Evolutionary conservation across 2,329 filamentous ascomycete genomes (phyloP), one percentile per base, ranked within the genome.

Genomic region (Colletotrichum sojae): DNA sequence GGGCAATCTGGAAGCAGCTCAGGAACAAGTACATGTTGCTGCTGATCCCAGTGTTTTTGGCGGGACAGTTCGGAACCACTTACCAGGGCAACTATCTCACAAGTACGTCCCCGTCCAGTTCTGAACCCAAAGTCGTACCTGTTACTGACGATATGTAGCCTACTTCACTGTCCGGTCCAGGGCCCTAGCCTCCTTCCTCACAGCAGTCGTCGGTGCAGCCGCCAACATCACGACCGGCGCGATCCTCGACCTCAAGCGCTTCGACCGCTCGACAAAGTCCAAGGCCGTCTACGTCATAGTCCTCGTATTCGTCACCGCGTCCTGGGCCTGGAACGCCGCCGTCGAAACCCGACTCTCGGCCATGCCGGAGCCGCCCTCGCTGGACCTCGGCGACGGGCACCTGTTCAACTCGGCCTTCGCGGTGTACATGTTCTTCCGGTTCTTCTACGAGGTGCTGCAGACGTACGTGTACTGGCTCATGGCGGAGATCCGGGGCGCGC

Each of bases 381-480:
- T 65, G 40, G 65, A 68, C 22, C 20, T 68, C 1, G 65, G 65
- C 22, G 65, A 65, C n/a, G 65, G 65, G 2, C 27, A 40, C 9
- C 59, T 65, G 27, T 68, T 64, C 61, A 55, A 65, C 48, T 68
- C 65, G 10, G 60, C 60, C 2, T 68, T 65, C 31, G 27, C 65
- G 12, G 60, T 68, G 12, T 68, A 68, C 65, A 68, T 68, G 65
- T 64, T 68, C 20, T 68, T 68, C 60, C 64, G 59, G 48, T 65
- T 68, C 40, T 65, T 68, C 43, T 68, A 68, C 48, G 60, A 68
- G 60, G 18, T 53, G 54, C 48, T 68, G 40, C 60, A 68, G 60
- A 65, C 65, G 20, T 68, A 68, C 48, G 49, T 68, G 40, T 68
- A 68, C 65, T 68, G 65, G 65, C 60, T 68, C 5, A 65, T 68